These are phyloP conservation scores for Abelmoschus esculentus DNA, from an alignment of 345 rosid genomes.

Conservation along the genomic window DNA sequence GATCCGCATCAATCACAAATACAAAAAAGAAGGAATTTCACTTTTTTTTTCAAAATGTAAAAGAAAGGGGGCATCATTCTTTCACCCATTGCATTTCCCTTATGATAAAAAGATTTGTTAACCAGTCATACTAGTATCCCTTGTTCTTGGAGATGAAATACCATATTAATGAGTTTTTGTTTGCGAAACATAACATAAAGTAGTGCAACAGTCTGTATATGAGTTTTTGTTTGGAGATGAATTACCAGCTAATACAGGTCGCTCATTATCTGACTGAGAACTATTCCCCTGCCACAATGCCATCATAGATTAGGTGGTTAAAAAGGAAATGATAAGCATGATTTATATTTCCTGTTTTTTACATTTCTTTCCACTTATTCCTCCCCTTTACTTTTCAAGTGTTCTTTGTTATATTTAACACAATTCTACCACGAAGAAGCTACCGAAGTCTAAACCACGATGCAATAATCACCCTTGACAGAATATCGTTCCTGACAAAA, in stretches of 20 bases:
- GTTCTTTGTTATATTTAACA: background rate
- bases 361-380: background rate
- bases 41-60: background rate
- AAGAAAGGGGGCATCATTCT: background rate
- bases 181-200: background rate
- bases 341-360: background rate
- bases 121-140: background rate
- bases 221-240: too few relatives aligned
- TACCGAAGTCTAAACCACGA: background rate
- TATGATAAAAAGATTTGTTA: background rate
- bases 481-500: background rate
- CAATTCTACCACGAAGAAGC: background rate
- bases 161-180: background rate
- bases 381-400: background rate
- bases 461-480: background rate
- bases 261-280: conserved; percentile 21
- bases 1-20: too few relatives aligned
- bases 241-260: conserved; percentile 18
- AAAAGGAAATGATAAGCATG: background rate
- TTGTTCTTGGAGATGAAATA: too few relatives aligned
- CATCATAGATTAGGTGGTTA: conserved; percentile 9
- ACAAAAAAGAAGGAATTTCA: background rate
- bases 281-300: conserved; percentile 25
- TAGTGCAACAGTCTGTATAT: background rate
- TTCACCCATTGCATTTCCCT: background rate